Evolutionary conservation across 169 alveolate species (phyloP).

Genomic region (Neospora caninum): DNA sequence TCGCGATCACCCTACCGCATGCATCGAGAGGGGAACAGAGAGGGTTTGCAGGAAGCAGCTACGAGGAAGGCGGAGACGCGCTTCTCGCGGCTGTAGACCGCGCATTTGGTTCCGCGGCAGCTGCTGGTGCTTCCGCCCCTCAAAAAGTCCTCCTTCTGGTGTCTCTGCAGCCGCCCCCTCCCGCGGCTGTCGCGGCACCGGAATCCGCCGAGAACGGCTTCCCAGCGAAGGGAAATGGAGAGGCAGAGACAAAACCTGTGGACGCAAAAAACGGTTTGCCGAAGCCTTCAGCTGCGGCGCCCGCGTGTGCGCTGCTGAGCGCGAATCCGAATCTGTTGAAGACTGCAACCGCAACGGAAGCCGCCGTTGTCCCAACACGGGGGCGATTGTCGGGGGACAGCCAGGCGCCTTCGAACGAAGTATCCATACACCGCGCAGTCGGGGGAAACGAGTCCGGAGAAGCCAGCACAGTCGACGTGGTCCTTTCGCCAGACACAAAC

Average conservation of each 20-base stretch:
- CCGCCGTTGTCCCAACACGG: background rate
- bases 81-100: background rate
- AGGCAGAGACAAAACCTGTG: background rate
- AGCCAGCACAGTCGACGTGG: background rate
- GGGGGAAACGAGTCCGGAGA: background rate
- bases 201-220: background rate
- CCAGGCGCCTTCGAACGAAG: background rate
- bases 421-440: background rate
- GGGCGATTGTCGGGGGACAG: background rate
- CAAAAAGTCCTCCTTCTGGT: conserved; percentile 17
- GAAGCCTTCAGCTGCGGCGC: background rate
- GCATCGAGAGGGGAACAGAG: background rate
- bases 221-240: background rate
- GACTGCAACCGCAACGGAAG: background rate
- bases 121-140: background rate
- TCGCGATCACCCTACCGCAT: background rate
- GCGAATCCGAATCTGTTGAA: background rate
- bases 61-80: background rate
- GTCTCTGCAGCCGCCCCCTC: background rate
- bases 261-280: background rate
- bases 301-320: background rate
- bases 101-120: background rate
- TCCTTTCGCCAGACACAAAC: background rate
- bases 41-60: background rate
- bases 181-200: background rate